phyloP scores from a whole-genome alignment of 768 basidiomycete genomes.

The Suillus discolor region DNA sequence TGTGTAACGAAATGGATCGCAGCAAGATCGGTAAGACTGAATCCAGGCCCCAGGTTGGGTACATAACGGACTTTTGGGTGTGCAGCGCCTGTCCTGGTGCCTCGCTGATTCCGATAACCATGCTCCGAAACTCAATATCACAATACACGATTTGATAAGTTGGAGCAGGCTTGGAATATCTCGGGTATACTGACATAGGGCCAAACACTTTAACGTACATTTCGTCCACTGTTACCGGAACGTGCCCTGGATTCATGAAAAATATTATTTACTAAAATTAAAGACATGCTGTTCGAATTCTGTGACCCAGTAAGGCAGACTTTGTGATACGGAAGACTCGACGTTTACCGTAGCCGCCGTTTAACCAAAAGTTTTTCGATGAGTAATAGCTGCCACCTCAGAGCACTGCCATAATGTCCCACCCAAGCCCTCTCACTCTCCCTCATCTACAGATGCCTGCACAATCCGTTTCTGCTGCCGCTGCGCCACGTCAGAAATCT shows the following conservation, averaged over 20 bases:
- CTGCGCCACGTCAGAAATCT: constrained; percentile 49
- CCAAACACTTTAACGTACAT: neutral
- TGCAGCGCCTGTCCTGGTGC: neutral
- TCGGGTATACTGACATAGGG: neutral
- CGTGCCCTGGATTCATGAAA: neutral
- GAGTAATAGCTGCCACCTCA: constrained; percentile 35
- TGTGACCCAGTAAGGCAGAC: constrained; percentile 6
- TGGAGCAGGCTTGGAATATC: neutral
- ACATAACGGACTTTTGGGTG: neutral
- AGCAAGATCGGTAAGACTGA: neutral
- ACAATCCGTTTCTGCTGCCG: constrained; percentile 28
- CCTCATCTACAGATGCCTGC: constrained; percentile 39
- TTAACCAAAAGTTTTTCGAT: constrained; percentile 20
- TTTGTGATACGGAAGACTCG: constrained; percentile 20
- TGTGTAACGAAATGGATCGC: neutral
- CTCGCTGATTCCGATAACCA: neutral
- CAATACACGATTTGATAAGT: neutral
- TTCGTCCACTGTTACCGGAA: neutral
- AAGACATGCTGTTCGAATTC: constrained; percentile 2
- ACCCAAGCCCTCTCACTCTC: constrained; percentile 52
- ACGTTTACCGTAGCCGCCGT: constrained; percentile 22
- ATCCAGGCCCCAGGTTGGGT: constrained; percentile 1
- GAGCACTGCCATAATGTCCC: constrained; percentile 63
- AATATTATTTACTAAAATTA: neutral
- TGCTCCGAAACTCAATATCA: neutral